These are phyloP conservation scores for Sphaceloma murrayae DNA, from an alignment of 2,329 filamentous ascomycete genomes.

Conservation along the genomic window DNA sequence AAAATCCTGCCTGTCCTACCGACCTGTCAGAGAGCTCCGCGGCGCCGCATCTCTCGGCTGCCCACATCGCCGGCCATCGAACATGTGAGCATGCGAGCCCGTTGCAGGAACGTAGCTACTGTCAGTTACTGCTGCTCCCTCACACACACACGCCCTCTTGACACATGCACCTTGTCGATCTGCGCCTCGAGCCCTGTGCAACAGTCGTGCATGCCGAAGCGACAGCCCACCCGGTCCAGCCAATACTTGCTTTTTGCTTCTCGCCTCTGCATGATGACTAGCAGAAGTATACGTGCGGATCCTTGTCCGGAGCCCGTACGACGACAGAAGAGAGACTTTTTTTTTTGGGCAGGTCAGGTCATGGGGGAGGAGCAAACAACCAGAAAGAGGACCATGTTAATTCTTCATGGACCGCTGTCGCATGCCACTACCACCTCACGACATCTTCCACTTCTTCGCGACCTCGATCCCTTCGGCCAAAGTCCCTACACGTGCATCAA, in stretches of 20 bases:
- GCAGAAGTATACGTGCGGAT: conserved; percentile 3
- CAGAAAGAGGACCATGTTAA: conserved; percentile 2
- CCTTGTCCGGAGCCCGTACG: conserved; percentile 1
- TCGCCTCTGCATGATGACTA: conserved; percentile 1
- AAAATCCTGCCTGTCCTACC: conserved; percentile 2
- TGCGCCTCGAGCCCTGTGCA: conserved; percentile 6
- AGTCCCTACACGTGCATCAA: conserved; percentile 69
- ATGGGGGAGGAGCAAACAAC: conserved; percentile 1
- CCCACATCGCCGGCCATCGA: no score
- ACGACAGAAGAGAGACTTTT: no score
- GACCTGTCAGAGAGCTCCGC: conserved; percentile 12
- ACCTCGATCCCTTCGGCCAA: conserved; percentile 70
- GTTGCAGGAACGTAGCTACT: no score
- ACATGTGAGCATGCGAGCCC: no score
- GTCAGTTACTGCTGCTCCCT: not conserved
- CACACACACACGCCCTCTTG: not conserved
- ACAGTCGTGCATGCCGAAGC: conserved; percentile 7
- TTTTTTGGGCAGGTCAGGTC: no score
- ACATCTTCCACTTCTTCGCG: conserved; percentile 44
- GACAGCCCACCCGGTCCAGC: conserved; percentile 1
- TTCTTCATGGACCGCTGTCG: no score
- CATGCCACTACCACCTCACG: no score
- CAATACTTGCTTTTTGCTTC: not conserved
- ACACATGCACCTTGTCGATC: not conserved
- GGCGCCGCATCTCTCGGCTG: conserved; percentile 10